Evolutionary conservation across 306 rosid genomes (phyloP).

Genomic region (peach (Prunus persica)): DNA sequence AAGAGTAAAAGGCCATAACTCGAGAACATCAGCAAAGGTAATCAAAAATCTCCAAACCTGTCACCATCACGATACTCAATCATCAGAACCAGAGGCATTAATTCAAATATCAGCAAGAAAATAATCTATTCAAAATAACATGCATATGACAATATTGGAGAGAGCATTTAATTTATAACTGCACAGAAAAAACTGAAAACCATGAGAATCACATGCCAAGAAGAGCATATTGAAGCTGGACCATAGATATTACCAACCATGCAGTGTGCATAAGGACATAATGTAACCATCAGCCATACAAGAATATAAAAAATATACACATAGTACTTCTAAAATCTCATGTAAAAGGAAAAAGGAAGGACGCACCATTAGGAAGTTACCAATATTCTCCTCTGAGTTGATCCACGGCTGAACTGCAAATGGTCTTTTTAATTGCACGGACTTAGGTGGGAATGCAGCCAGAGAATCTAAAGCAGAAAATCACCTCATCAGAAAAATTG

Average conservation of each 20-base stretch:
- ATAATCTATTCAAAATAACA: background rate
- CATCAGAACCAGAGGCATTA: slow-evolving; percentile 19
- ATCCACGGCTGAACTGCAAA: slow-evolving; percentile 86
- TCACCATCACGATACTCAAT: slow-evolving; percentile 24
- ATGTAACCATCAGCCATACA: background rate
- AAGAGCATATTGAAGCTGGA: background rate
- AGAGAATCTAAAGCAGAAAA: slow-evolving; percentile 54
- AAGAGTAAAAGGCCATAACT: slow-evolving; percentile 93
- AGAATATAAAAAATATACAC: background rate
- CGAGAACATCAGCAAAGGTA: slow-evolving; percentile 90
- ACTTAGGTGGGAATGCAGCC: slow-evolving; percentile 71
- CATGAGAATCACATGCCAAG: background rate
- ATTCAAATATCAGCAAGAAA: slow-evolving; percentile 9
- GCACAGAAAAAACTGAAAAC: background rate
- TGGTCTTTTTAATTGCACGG: slow-evolving; percentile 69
- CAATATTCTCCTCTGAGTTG: slow-evolving; percentile 79
- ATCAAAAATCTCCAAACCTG: slow-evolving; percentile 98
- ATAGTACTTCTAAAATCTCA: background rate
- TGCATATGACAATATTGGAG: background rate
- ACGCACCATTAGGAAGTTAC: slow-evolving; percentile 94
- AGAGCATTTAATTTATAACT: background rate
- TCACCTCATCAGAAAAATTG: background rate
- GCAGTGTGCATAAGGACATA: background rate
- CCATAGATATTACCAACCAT: background rate
- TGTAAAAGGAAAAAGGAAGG: slow-evolving; percentile 12